Conservation (phyloP, 805 yeast genomes). For the Nakazawaea ernobii region DNA sequence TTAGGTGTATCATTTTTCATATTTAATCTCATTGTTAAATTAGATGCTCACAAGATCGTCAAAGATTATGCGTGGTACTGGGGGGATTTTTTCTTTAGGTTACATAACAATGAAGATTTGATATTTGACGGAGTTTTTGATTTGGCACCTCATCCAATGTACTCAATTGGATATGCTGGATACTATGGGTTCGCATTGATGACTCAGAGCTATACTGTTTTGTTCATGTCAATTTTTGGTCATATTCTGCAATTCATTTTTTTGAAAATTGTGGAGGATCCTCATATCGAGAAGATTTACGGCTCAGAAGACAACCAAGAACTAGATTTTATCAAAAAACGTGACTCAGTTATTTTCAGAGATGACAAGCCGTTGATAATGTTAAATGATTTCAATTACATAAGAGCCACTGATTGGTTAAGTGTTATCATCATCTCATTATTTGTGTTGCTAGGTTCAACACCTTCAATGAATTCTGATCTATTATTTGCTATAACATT, state of each 20-base stretch:
- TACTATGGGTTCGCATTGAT: conserved; percentile 80
- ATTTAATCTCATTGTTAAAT: conserved; percentile 79
- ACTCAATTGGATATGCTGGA: conserved; percentile 83
- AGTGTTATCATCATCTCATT: conserved; percentile 40
- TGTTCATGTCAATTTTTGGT: conserved; percentile 65
- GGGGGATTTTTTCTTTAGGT: conserved; percentile 88
- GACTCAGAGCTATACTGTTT: conserved; percentile 65
- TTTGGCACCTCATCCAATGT: conserved; percentile 91
- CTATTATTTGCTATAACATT: conserved; percentile 29
- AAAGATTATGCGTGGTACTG: conserved; percentile 93
- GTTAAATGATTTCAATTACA: conserved; percentile 53
- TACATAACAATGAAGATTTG: conserved; percentile 56
- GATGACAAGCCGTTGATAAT: conserved; percentile 43
- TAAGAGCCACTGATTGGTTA: conserved; percentile 59
- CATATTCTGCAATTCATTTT: conserved; percentile 75
- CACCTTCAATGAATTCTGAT: conserved; percentile 15
- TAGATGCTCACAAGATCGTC: conserved; percentile 83
- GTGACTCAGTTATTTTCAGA: conserved; percentile 13
- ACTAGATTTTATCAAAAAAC: conserved; percentile 26
- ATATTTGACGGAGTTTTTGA: conserved; percentile 87
- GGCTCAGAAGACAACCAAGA: conserved; percentile 25
- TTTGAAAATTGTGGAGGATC: conserved; percentile 71
- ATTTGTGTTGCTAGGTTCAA: conserved; percentile 27
- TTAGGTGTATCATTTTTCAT: conserved; percentile 58
- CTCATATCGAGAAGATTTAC: conserved; percentile 79